A percentile compares a stretch with the other conserved stretches of the same genome.
phyloP scores from a whole-genome alignment of 2,329 filamentous ascomycete genomes.

The Clonostachys rosea region DNA sequence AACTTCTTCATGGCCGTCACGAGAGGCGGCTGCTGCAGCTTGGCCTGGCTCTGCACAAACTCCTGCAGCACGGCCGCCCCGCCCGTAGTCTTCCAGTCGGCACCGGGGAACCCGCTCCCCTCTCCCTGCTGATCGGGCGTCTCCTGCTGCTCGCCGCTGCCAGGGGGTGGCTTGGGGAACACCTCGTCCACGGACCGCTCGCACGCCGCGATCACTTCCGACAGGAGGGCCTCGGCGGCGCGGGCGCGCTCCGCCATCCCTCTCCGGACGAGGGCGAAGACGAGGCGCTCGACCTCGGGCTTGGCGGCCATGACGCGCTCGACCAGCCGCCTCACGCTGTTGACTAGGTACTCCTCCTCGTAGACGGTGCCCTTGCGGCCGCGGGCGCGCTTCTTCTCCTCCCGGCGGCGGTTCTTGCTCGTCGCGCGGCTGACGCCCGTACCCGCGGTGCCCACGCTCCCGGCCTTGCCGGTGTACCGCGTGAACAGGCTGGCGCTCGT shows the following conservation, averaged over 20 bases:
- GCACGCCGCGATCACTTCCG: conserved; percentile 70
- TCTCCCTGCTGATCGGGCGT: conserved; percentile 6
- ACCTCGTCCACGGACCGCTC: conserved; percentile 64
- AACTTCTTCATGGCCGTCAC: conserved; percentile 45
- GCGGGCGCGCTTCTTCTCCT: conserved; percentile 91
- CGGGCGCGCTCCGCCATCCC: conserved; percentile 84
- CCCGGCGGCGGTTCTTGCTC: conserved; percentile 79
- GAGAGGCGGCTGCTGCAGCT: conserved; percentile 40
- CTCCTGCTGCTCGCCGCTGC: conserved; percentile 9
- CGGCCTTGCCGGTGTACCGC: conserved; percentile 72
- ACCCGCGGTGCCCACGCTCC: conserved; percentile 61
- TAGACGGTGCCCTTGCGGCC: conserved; percentile 97
- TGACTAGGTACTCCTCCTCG: conserved; percentile 94
- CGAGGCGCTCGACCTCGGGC: conserved; percentile 68
- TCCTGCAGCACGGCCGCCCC: conserved; percentile 48
- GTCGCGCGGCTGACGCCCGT: conserved; percentile 75
- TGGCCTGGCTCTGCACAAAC: conserved; percentile 33
- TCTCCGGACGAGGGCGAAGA: conserved; percentile 72
- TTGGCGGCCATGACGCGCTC: conserved; percentile 73
- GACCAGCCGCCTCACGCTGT: conserved; percentile 76
- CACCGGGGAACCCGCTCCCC: conserved; percentile 10
- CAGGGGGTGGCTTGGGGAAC: conserved; percentile 35
- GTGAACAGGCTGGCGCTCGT: conserved; percentile 91
- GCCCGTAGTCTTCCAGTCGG: conserved; percentile 31
- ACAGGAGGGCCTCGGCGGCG: conserved; percentile 69